These are phyloP conservation scores for Chimonanthus salicifolius DNA, from an alignment of 164 flowering plant species.

Conservation along the genomic window DNA sequence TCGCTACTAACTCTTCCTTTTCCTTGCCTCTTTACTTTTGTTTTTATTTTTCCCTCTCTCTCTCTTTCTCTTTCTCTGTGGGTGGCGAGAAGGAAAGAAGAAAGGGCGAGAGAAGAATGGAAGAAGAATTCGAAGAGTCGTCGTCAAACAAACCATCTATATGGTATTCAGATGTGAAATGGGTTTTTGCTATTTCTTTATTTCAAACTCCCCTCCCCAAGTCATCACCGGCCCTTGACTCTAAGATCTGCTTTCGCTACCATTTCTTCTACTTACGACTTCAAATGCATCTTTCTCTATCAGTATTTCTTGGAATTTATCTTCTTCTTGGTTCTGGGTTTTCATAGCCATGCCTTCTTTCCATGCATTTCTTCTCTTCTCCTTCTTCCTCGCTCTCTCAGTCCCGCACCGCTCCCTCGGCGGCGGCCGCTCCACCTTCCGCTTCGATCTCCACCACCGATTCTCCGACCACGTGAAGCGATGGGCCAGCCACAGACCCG, in stretches of 20 bases:
- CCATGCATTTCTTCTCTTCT: neutral
- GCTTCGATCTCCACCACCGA: conserved; percentile 67
- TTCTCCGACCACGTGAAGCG: conserved; percentile 58
- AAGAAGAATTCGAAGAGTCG: no score
- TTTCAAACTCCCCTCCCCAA: no score
- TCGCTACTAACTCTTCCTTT: no score
- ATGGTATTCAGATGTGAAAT: no score
- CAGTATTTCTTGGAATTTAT: neutral
- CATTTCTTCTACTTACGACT: neutral
- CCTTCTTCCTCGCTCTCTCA: neutral
- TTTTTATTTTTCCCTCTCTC: no score
- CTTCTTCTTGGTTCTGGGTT: neutral
- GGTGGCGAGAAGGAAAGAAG: no score
- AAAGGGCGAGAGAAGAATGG: no score
- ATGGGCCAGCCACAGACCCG: conserved; percentile 25
- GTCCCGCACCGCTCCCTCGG: neutral
- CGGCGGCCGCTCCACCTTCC: conserved; percentile 27
- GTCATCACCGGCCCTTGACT: neutral
- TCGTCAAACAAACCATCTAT: no score
- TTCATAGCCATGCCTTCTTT: neutral
- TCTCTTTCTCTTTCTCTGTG: no score
- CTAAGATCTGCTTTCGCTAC: neutral
- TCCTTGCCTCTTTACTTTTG: no score
- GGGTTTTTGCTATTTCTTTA: no score
- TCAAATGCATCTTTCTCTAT: neutral